Conservation (phyloP, 2,329 filamentous ascomycete genomes). For the Alternaria brassicae region DNA sequence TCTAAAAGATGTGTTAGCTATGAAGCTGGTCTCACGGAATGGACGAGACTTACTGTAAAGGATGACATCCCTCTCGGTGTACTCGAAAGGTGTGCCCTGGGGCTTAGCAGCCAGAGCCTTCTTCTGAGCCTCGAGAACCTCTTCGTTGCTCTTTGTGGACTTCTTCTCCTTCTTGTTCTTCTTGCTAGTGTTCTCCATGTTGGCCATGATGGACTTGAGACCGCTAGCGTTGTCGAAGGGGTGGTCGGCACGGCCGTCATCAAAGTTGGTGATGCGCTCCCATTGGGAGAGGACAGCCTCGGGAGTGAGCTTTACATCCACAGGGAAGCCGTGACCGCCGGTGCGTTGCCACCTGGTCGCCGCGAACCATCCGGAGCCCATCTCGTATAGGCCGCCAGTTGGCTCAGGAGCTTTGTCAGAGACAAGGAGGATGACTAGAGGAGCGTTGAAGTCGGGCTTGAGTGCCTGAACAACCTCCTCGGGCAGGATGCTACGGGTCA, state of each 20-base stretch:
- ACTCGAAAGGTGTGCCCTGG: conserved; percentile 78
- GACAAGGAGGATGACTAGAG: conserved; percentile 85
- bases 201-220: conserved; percentile 80
- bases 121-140: conserved; percentile 77
- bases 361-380: conserved; percentile 91
- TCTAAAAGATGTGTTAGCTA: conserved; percentile 54
- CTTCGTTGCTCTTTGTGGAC: conserved; percentile 64
- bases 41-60: conserved; percentile 71
- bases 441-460: conserved; percentile 98
- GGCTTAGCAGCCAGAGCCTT: conserved; percentile 74
- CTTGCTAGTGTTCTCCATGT: conserved; percentile 77
- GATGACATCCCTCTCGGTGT: conserved; percentile 85
- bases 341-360: conserved; percentile 94
- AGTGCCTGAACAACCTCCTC: conserved; percentile 98
- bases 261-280: conserved; percentile 81
- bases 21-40: neutral
- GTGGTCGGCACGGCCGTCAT: conserved; percentile 85
- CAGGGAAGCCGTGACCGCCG: conserved; percentile 88
- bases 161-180: conserved; percentile 50
- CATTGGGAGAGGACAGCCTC: conserved; percentile 74
- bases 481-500: conserved; percentile 93
- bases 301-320: conserved; percentile 78
- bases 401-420: conserved; percentile 85
- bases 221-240: conserved; percentile 80
- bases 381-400: conserved; percentile 91